Conservation (phyloP, 208 protist genomes). For the Trypanosoma conorhini region DNA sequence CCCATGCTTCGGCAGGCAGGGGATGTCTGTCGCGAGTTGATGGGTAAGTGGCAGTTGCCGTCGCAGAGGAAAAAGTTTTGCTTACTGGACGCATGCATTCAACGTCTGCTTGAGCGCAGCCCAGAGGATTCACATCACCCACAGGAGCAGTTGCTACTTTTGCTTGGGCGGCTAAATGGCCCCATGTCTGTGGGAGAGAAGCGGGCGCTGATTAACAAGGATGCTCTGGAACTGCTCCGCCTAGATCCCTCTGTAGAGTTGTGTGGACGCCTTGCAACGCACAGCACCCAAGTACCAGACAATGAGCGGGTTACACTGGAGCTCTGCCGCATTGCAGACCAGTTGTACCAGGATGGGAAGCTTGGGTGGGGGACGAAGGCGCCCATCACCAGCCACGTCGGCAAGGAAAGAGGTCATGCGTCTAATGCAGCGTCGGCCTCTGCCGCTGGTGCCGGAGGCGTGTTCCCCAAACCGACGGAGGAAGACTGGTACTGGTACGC, state of each 20-base stretch:
- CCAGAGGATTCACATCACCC: constrained; percentile 42
- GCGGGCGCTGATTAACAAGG: constrained; percentile 42
- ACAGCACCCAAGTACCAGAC: constrained; percentile 48
- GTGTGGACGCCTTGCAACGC: constrained; percentile 62
- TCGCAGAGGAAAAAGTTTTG: constrained; percentile 52
- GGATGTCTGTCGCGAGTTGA: constrained; percentile 51
- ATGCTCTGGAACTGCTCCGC: constrained; percentile 50
- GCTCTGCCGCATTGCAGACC: constrained; percentile 66
- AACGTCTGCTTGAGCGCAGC: constrained; percentile 43
- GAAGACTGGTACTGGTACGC: constrained; percentile 74
- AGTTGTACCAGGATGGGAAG: constrained; percentile 62
- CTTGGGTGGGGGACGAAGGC: constrained; percentile 72
- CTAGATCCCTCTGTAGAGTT: constrained; percentile 75
- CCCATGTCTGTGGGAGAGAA: constrained; percentile 45
- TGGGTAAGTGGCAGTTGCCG: constrained; percentile 40
- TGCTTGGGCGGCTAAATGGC: constrained; percentile 53
- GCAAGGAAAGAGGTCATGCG: constrained; percentile 12
- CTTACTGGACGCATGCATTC: constrained; percentile 53
- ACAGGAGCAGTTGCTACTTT: constrained; percentile 74
- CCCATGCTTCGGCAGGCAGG: constrained; percentile 50
- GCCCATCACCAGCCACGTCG: background rate
- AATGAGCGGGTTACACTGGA: constrained; percentile 69
- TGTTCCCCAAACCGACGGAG: constrained; percentile 37
- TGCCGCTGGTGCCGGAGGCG: constrained; percentile 1
- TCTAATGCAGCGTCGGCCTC: constrained; percentile 1